These are phyloP conservation scores for Arctium lappa DNA, from an alignment of 129 eudicot genomes.

Conservation along the genomic window DNA sequence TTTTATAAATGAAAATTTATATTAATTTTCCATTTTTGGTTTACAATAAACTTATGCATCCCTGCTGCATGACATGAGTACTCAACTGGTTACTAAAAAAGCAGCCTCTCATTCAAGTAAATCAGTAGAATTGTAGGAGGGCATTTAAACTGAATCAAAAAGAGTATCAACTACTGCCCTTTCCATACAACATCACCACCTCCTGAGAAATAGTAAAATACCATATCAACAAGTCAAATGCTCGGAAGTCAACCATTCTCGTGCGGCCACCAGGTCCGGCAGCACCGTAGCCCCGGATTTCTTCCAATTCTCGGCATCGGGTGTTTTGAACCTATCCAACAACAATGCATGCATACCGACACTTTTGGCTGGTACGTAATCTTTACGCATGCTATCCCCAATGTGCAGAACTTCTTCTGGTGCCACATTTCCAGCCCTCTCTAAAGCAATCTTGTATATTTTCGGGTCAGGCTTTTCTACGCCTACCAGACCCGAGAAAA, in stretches of 20 bases:
- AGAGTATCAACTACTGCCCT: conserved; percentile 14
- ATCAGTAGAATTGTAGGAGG: background rate
- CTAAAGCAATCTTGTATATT: conserved; percentile 73
- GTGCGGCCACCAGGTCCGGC: conserved; percentile 71
- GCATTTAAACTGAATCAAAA: background rate
- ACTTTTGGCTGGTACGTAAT: conserved; percentile 83
- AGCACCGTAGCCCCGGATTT: conserved; percentile 74
- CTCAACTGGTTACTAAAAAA: background rate
- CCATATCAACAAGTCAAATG: conserved; percentile 16
- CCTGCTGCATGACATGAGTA: no score
- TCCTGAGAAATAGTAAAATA: background rate
- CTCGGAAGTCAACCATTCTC: conserved; percentile 63
- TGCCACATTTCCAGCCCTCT: conserved; percentile 80
- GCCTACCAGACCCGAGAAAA: conserved; percentile 95
- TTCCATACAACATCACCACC: conserved; percentile 5
- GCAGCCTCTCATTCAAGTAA: conserved; percentile 11
- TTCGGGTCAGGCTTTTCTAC: conserved; percentile 91
- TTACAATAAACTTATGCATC: background rate
- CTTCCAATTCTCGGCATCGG: conserved; percentile 76
- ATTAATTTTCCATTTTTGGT: background rate
- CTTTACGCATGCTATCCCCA: conserved; percentile 94
- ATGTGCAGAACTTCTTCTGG: conserved; percentile 82
- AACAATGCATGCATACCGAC: conserved; percentile 91
- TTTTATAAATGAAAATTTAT: background rate
- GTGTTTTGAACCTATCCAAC: conserved; percentile 79